A percentile compares a stretch with the other conserved stretches of the same genome.
These are phyloP conservation scores for Blastocystis sp. DNA, from an alignment of 352 stramenopile species.

Conservation along the genomic window DNA sequence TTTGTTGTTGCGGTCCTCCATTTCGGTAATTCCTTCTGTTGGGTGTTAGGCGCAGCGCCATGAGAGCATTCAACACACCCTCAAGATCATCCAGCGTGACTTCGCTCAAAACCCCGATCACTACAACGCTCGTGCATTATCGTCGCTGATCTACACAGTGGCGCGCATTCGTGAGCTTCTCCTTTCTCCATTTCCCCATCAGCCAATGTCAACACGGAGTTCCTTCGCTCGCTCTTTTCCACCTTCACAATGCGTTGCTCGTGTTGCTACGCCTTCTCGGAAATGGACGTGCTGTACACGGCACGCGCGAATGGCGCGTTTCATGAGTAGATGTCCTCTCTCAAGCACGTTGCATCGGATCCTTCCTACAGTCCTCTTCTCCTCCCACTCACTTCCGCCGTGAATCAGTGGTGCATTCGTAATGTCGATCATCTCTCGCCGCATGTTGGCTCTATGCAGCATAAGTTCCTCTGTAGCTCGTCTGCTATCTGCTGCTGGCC, in stretches of 20 bases:
- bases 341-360: slow-evolving; percentile 12
- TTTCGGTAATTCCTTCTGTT: background rate
- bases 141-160: slow-evolving; percentile 26
- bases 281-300: slow-evolving; percentile 33
- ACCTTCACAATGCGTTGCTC: slow-evolving; percentile 8
- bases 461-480: background rate
- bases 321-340: background rate
- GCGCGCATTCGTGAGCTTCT: background rate
- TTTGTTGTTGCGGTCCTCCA: slow-evolving; percentile 14
- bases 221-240: background rate
- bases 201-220: background rate
- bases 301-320: background rate
- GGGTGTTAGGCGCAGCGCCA: background rate
- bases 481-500: slow-evolving; percentile 23
- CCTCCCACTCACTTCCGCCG: background rate
- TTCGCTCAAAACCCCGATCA: slow-evolving; percentile 26
- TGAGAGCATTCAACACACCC: background rate
- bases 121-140: slow-evolving; percentile 52
- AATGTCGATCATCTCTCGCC: background rate
- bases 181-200: background rate
- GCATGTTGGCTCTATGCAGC: background rate
- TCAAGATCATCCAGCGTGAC: slow-evolving; percentile 29
- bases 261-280: background rate
- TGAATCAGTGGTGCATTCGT: slow-evolving; percentile 15
- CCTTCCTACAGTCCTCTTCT: background rate